A percentile compares a stretch with the other conserved stretches of the same genome.
Conservation (phyloP, 2,329 filamentous ascomycete genomes). For the Pseudocercospora fuligena region DNA sequence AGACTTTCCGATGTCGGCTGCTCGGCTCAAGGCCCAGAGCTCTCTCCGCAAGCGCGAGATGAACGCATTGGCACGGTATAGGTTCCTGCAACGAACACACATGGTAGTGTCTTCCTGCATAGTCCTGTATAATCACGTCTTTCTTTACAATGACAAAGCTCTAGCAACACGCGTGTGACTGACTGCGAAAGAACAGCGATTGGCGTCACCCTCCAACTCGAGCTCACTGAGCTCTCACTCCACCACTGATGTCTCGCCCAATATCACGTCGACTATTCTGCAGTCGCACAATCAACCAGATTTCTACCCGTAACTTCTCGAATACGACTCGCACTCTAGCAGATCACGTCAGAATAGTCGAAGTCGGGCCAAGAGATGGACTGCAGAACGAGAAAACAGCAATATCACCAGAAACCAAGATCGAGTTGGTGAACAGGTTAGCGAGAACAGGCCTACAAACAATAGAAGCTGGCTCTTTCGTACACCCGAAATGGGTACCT, state of each 20-base stretch:
- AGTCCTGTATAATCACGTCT: background rate
- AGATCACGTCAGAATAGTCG: conserved; percentile 67
- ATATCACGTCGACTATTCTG: conserved; percentile 15
- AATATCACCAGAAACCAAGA: conserved; percentile 73
- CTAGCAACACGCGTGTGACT: background rate
- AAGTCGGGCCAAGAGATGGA: conserved; percentile 83
- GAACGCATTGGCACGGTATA: background rate
- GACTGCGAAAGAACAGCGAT: background rate
- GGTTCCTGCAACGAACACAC: background rate
- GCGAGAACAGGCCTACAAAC: conserved; percentile 70
- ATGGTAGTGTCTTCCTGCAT: background rate
- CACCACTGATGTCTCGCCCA: conserved; percentile 12
- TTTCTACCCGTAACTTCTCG: conserved; percentile 33
- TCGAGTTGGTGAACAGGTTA: conserved; percentile 74
- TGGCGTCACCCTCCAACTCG: background rate
- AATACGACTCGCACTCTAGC: conserved; percentile 31
- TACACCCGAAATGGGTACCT: conserved; percentile 82
- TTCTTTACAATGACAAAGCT: background rate
- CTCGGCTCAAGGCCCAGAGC: background rate
- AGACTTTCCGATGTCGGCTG: background rate
- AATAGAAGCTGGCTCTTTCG: conserved; percentile 83
- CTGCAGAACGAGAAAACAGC: conserved; percentile 80
- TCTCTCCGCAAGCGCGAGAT: background rate
- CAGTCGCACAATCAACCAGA: conserved; percentile 14
- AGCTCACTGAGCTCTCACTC: background rate